Base-by-base conservation (phyloP, 2,329 filamentous ascomycete genomes). In the Dothideomycetes sp. region DNA sequence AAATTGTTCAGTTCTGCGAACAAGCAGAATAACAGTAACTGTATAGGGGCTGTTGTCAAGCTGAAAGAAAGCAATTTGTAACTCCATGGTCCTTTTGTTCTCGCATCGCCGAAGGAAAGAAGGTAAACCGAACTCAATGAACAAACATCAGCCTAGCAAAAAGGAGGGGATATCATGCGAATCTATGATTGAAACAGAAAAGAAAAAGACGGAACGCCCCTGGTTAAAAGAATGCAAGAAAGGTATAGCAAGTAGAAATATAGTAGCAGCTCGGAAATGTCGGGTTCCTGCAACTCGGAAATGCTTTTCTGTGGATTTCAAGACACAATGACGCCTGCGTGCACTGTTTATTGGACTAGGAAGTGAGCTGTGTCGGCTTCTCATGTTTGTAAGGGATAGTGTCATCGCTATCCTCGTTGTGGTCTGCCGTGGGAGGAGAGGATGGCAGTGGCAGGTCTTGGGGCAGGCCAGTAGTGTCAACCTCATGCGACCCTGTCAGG, bases 81-180 rank as follows among this genome's bases (percentile, higher is more conserved):
- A n/a, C n/a, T n/a, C n/a, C n/a, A n/a, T n/a, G n/a, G n/a, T n/a
- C n/a, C n/a, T n/a, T n/a, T n/a, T n/a, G n/a, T n/a, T n/a, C n/a
- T n/a, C n/a, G n/a, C n/a, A n/a, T n/a, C n/a, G n/a, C n/a, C n/a
- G n/a, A n/a, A n/a, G n/a, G n/a, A n/a, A n/a, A n/a, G n/a, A n/a
- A n/a, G n/a, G n/a, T n/a, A n/a, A n/a, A n/a, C n/a, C n/a, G n/a
- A n/a, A n/a, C n/a, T n/a, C n/a, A n/a, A n/a, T n/a, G n/a, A n/a
- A n/a, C n/a, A n/a, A n/a, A n/a, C n/a, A n/a, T n/a, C n/a, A n/a
- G n/a, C n/a, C n/a, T n/a, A n/a, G n/a, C n/a, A n/a, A n/a, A n/a
- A 41, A 41, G 37, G 29, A 41, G 39, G 39, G 38, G 39, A 31
- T 34, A 42, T 31, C 40, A 27, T 42, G 40, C 40, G 27, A 39